These are phyloP conservation scores for Sarcomyxa edulis DNA, from an alignment of 768 basidiomycete species.

Conservation along the genomic window DNA sequence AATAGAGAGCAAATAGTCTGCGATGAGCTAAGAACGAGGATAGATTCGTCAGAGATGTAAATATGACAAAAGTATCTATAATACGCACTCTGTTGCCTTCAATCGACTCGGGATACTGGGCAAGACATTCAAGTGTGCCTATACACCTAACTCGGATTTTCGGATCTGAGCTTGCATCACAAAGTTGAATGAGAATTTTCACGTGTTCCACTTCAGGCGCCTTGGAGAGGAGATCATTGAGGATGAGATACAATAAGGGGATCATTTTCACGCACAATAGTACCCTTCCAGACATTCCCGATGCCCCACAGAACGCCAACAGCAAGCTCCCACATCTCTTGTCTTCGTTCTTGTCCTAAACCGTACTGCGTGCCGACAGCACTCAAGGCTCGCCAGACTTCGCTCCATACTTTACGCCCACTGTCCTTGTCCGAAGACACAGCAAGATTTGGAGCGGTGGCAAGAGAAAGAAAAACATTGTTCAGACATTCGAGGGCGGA, in stretches of 20 bases:
- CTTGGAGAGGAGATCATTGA: too few species aligned
- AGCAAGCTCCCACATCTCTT: slow-evolving; percentile 74
- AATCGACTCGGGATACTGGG: slow-evolving; percentile 58
- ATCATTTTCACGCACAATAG: slow-evolving; percentile 39
- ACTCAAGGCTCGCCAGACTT: slow-evolving; percentile 58
- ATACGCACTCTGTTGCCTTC: slow-evolving; percentile 59
- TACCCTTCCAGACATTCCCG: slow-evolving; percentile 69
- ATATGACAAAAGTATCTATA: background rate
- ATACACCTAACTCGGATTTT: slow-evolving; percentile 70
- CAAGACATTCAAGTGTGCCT: slow-evolving; percentile 82
- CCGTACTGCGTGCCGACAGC: slow-evolving; percentile 55
- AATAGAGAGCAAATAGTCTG: slow-evolving; percentile 61
- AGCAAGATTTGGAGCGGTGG: slow-evolving; percentile 37
- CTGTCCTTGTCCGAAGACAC: slow-evolving; percentile 39
- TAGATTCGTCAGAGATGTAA: background rate
- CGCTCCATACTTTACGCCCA: slow-evolving; percentile 56
- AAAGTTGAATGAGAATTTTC: slow-evolving; percentile 60
- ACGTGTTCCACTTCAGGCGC: slow-evolving; percentile 57
- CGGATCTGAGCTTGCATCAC: slow-evolving; percentile 48
- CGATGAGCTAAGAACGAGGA: slow-evolving; percentile 41
- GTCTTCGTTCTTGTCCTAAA: slow-evolving; percentile 61
- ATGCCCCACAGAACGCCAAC: slow-evolving; percentile 87
- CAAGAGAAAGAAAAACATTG: slow-evolving; percentile 78
- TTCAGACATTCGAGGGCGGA: slow-evolving; percentile 86
- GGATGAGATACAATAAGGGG: slow-evolving; percentile 7